Base-by-base conservation (phyloP, 805 yeast species). In the Candida silvicultrix region DNA sequence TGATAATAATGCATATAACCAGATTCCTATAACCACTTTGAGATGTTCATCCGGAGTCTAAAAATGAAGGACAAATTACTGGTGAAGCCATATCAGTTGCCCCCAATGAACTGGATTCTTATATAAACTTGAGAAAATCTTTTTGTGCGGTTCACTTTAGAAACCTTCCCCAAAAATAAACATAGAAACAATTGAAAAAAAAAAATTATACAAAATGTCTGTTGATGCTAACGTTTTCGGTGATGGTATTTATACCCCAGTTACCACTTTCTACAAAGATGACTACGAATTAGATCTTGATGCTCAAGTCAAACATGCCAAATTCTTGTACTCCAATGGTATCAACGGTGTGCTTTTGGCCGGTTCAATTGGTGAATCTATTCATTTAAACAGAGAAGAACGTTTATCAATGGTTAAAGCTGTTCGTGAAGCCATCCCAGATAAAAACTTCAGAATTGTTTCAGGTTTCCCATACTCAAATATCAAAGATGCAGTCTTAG, bases 351-450 rank as follows among this genome's bases (percentile, higher is more conserved):
- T 67, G 22, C 69, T 68, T 14, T 59, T 66, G 11, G 54, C 69
- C 10, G 73, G 73, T 1, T 67, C 71, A 5, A 67, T 68, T 63
- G 73, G 73, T 11, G 73, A 69, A 50, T 62, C 68, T 18, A 52
- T 59, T 15, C 69, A 67, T 46, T 51, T 68, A 43, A 61, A 64
- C 5, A 45, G 56, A 23, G 50, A 56, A 15, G 73, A 69, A 48
- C 54, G 72, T 42, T 46, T 51, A n/a, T 44, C 48, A 11, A 41
- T 67, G n/a, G 57, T 67, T 18, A 45, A 50, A n/a, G 49, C 57
- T 2, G 52, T 67, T 16, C 55, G 68, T 38, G 34, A 45, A 12
- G 70, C 65, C 1, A 51, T 65, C 41, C 70, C 69, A 8, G 65
- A 60, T 23, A 50, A 46, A n/a, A 56, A 58, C 1, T 59, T 68